phyloP scores from a whole-genome alignment of 179 eudicot species.

The Sideroxylon spinosum region DNA sequence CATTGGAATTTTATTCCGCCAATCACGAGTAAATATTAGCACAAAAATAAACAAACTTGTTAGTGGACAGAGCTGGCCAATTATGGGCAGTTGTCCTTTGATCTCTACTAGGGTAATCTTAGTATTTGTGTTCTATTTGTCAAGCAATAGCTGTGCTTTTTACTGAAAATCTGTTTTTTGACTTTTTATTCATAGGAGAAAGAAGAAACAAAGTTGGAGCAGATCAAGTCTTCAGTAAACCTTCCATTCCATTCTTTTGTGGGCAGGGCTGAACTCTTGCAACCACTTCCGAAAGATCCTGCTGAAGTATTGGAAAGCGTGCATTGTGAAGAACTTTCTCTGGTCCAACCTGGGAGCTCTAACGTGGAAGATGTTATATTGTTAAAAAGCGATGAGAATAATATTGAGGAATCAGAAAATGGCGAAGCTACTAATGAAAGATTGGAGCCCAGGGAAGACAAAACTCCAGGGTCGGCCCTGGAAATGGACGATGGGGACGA shows the following conservation, averaged over 20 bases:
- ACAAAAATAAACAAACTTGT: background rate
- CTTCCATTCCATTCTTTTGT: conserved; percentile 75
- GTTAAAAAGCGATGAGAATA: conserved; percentile 37
- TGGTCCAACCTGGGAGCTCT: conserved; percentile 4
- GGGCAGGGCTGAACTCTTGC: conserved; percentile 28
- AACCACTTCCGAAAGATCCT: conserved; percentile 26
- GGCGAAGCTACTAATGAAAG: conserved; percentile 19
- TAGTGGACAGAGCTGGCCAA: background rate
- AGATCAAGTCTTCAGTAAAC: conserved; percentile 75
- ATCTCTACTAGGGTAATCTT: background rate
- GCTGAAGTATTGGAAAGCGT: conserved; percentile 13
- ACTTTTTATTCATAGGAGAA: conserved; percentile 30
- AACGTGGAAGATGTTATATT: conserved; percentile 47
- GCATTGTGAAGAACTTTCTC: conserved; percentile 17
- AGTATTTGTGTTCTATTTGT: background rate
- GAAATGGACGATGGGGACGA: conserved; percentile 39
- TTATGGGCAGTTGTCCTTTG: background rate
- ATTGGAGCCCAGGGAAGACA: conserved; percentile 17
- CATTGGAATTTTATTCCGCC: background rate
- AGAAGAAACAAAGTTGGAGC: conserved; percentile 53
- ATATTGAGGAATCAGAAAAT: conserved; percentile 28
- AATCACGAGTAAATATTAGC: background rate
- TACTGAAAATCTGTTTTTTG: background rate
- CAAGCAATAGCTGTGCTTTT: background rate
- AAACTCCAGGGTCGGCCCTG: conserved; percentile 15